Conservation (phyloP, 768 basidiomycete species). For the Kwoniella sp. region DNA sequence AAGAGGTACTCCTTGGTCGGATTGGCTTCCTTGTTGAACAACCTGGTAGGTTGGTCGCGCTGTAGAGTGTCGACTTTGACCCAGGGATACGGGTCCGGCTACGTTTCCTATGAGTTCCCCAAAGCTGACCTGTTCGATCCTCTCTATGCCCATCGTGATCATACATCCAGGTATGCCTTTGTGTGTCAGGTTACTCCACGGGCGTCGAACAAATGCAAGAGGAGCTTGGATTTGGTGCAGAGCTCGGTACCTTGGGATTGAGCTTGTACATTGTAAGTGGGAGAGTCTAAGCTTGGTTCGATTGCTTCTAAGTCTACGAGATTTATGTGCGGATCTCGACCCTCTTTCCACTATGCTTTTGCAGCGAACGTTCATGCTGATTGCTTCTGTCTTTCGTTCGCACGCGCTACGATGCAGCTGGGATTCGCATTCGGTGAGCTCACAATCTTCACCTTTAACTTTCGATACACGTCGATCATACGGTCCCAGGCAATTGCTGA, state of each 20-base stretch:
- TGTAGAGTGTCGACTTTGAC: background rate
- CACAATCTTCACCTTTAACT: too few species aligned
- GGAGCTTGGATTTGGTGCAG: conserved; percentile 30
- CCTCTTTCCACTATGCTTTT: too few species aligned
- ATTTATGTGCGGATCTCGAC: too few species aligned
- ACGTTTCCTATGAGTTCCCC: background rate
- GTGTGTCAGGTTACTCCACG: conserved; percentile 38
- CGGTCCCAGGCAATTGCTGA: too few species aligned
- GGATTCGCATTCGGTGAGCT: conserved; percentile 32
- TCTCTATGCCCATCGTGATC: background rate
- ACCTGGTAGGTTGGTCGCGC: conserved; percentile 25
- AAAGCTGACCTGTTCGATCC: background rate
- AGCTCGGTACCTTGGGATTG: conserved; percentile 36
- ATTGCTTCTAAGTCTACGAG: too few species aligned
- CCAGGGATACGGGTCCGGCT: too few species aligned
- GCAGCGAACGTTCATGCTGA: too few species aligned
- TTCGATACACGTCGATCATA: too few species aligned
- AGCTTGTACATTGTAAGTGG: conserved; percentile 34
- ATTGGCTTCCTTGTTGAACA: conserved; percentile 34
- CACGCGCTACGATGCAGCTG: conserved; percentile 10
- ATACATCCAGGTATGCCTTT: conserved; percentile 28
- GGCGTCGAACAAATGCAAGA: conserved; percentile 38
- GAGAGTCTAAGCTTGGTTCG: background rate
- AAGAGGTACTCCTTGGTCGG: conserved; percentile 34
- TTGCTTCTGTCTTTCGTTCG: too few species aligned